These are phyloP conservation scores for Tuber aestivum DNA, from an alignment of 495 filamentous ascomycete genomes.

Conservation along the genomic window DNA sequence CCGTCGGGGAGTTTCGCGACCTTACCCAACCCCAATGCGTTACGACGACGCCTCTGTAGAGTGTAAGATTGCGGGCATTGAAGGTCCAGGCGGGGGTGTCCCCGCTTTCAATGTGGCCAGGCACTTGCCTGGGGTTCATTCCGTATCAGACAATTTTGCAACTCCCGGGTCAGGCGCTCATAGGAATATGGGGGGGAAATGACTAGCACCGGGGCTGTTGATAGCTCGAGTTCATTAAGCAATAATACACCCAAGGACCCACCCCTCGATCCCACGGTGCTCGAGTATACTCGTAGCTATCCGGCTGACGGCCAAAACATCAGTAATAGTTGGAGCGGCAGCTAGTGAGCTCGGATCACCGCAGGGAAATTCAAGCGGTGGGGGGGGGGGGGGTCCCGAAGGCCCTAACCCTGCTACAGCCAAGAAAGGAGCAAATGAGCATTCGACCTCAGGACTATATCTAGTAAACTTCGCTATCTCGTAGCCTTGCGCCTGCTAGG, in stretches of 20 bases:
- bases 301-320: neutral
- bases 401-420: neutral
- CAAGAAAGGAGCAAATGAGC: neutral
- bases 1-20: neutral
- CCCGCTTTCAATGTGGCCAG: neutral
- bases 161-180: neutral
- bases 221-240: neutral
- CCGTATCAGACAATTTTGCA: neutral
- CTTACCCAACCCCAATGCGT: neutral
- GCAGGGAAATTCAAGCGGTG: neutral
- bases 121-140: neutral
- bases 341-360: neutral
- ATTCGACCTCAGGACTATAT: neutral
- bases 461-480: neutral
- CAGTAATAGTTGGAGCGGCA: neutral
- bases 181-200: neutral
- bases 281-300: too few relatives aligned
- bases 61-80: neutral
- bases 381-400: neutral
- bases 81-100: neutral
- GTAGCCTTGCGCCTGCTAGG: neutral
- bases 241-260: neutral
- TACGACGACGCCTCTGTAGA: neutral
- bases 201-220: neutral
- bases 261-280: neutral